These are phyloP conservation scores for Suhomyces prunicola DNA, from an alignment of 805 yeast species.

Conservation along the genomic window DNA sequence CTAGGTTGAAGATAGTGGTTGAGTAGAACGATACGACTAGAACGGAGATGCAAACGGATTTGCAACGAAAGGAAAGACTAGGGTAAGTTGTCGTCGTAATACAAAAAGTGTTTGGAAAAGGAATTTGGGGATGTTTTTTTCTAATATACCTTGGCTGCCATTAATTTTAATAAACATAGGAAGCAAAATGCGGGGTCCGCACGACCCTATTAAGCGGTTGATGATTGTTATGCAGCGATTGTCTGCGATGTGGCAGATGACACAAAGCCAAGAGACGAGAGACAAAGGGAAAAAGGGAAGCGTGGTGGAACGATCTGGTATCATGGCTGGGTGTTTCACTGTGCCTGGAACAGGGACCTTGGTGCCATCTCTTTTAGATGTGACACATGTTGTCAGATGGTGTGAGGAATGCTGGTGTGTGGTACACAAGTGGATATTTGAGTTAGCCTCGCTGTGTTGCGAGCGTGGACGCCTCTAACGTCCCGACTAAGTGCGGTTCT, in stretches of 20 bases:
- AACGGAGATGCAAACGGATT: neutral
- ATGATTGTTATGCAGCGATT: neutral
- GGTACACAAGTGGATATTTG: neutral
- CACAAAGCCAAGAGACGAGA: neutral
- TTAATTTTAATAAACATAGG: neutral
- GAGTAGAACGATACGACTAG: neutral
- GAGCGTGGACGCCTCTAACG: neutral
- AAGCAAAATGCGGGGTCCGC: neutral
- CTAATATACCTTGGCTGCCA: neutral
- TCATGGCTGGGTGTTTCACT: neutral
- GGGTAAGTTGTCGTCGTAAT: slow-evolving; percentile 8
- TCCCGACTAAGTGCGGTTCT: neutral
- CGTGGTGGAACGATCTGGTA: neutral
- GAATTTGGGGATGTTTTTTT: neutral
- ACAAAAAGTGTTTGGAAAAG: neutral
- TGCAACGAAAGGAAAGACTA: slow-evolving; percentile 10
- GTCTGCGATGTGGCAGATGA: neutral
- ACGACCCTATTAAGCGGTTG: neutral
- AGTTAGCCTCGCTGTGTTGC: neutral
- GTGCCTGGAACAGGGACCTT: neutral
- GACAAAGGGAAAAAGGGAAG: neutral
- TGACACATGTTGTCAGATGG: neutral
- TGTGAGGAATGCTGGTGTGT: neutral
- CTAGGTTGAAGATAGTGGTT: slow-evolving; percentile 2
- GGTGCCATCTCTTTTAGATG: neutral